Percentiles rank a stretch among this genome's conserved stretches.
Evolutionary conservation across 148 eudicot species (phyloP).

Genomic region (Fallopia convolvulus): DNA sequence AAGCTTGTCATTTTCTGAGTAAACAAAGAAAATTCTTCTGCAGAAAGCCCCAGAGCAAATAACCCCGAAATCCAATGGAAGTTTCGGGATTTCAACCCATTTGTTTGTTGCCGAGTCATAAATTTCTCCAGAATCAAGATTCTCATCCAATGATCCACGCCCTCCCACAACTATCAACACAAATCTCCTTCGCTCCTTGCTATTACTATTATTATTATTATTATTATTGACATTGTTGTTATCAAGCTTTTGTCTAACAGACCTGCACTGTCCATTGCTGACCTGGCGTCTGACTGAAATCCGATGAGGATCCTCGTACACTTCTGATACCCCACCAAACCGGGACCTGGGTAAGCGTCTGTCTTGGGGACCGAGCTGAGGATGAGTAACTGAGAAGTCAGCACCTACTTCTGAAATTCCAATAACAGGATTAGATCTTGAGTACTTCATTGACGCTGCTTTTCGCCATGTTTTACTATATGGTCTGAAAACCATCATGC

Average conservation of each 20-base stretch:
- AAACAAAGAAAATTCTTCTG: slow-evolving; percentile 58
- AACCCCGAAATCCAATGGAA: slow-evolving; percentile 74
- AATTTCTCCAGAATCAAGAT: slow-evolving; percentile 76
- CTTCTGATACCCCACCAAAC: slow-evolving; percentile 76
- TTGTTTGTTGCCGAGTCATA: slow-evolving; percentile 74
- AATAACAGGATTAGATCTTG: slow-evolving; percentile 79
- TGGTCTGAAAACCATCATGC: slow-evolving; percentile 68
- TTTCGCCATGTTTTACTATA: slow-evolving; percentile 70
- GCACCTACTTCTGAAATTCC: slow-evolving; percentile 60
- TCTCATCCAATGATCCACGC: slow-evolving; percentile 87
- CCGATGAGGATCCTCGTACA: slow-evolving; percentile 94
- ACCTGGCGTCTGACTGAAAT: slow-evolving; percentile 87
- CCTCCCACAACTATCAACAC: slow-evolving; percentile 87
- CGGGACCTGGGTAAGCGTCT: slow-evolving; percentile 62
- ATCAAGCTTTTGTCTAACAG: slow-evolving; percentile 48
- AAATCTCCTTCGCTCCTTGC: slow-evolving; percentile 50
- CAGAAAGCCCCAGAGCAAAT: slow-evolving; percentile 87
- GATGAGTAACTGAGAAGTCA: slow-evolving; percentile 41
- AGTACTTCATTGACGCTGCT: slow-evolving; percentile 78
- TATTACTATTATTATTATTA: slow-evolving; percentile 23
- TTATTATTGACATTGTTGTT: slow-evolving; percentile 18
- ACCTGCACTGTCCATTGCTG: slow-evolving; percentile 41
- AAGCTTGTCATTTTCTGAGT: slow-evolving; percentile 84
- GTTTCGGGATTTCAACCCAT: slow-evolving; percentile 84
- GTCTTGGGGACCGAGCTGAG: slow-evolving; percentile 58